Evolutionary conservation across 768 basidiomycete species (phyloP).

Genomic region (Epithele typhae): DNA sequence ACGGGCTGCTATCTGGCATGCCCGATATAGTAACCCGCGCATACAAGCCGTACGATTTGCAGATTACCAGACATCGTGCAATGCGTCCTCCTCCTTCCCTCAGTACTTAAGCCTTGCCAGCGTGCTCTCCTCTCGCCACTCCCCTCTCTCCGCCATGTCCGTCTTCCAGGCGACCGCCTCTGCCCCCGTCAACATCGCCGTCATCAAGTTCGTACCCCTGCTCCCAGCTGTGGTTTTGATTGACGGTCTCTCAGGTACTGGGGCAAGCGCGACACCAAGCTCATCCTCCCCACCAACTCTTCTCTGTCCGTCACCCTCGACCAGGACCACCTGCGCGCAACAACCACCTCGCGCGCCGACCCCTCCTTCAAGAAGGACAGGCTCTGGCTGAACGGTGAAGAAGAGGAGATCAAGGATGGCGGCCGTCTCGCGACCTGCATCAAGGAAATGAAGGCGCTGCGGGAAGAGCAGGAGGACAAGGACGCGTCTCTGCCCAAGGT

Average conservation of each 20-base stretch:
- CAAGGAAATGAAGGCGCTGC: constrained; percentile 73
- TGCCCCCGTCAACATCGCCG: constrained; percentile 97
- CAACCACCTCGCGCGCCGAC: constrained; percentile 88
- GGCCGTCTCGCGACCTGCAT: constrained; percentile 85
- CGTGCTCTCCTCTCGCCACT: constrained; percentile 1
- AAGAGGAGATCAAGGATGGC: constrained; percentile 81
- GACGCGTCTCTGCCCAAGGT: constrained; percentile 66
- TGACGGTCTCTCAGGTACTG: constrained; percentile 68
- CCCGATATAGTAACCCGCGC: constrained; percentile 7
- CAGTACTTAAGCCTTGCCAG: constrained; percentile 5
- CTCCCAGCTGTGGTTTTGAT: background rate
- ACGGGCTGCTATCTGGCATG: constrained; percentile 7
- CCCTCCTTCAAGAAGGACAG: constrained; percentile 67
- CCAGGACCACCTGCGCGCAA: constrained; percentile 92
- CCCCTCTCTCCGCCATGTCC: constrained; percentile 37
- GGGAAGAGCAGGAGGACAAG: constrained; percentile 71
- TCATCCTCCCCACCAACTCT: constrained; percentile 96
- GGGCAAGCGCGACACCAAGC: constrained; percentile 95
- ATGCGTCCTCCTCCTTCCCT: constrained; percentile 10
- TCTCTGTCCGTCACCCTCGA: constrained; percentile 97
- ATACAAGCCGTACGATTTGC: constrained; percentile 20
- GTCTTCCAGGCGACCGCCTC: constrained; percentile 83
- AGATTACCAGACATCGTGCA: constrained; percentile 23
- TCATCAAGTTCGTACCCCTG: constrained; percentile 70
- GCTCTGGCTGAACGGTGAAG: constrained; percentile 93